Percentiles rank a stretch among this genome's conserved stretches.
Evolutionary conservation across 108 stramenopile genomes (phyloP).

Genomic region (Ochromonas danica): DNA sequence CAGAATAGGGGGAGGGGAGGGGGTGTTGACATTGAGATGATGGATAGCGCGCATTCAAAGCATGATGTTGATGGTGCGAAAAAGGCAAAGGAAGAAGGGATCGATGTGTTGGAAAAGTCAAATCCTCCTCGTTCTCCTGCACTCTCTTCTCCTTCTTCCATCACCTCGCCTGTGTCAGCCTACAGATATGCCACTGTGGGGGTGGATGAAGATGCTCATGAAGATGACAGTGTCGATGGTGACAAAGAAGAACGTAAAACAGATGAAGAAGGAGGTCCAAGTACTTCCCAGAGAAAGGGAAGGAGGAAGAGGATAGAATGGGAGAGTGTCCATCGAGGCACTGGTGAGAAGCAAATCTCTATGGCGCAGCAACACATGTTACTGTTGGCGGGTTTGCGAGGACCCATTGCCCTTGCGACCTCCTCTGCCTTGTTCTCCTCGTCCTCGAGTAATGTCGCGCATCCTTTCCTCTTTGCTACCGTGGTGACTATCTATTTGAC

Average conservation of each 20-base stretch:
- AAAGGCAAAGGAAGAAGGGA: no score
- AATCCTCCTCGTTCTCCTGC: background rate
- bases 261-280: background rate
- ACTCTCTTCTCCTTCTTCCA: background rate
- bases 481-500: background rate
- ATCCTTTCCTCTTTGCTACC: background rate
- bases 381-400: background rate
- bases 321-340: no score
- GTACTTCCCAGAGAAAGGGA: background rate
- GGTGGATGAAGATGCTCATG: background rate
- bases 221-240: no score
- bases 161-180: background rate
- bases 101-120: background rate
- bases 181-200: background rate
- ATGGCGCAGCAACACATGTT: background rate
- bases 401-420: background rate
- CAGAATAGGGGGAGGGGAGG: no score
- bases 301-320: no score
- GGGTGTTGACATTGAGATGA: no score
- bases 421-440: background rate
- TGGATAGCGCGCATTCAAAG: no score
- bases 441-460: background rate
- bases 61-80: no score
- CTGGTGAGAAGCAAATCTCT: background rate
- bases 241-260: no score